Conservation (phyloP, 208 protist genomes). For the Leishmania braziliensis region DNA sequence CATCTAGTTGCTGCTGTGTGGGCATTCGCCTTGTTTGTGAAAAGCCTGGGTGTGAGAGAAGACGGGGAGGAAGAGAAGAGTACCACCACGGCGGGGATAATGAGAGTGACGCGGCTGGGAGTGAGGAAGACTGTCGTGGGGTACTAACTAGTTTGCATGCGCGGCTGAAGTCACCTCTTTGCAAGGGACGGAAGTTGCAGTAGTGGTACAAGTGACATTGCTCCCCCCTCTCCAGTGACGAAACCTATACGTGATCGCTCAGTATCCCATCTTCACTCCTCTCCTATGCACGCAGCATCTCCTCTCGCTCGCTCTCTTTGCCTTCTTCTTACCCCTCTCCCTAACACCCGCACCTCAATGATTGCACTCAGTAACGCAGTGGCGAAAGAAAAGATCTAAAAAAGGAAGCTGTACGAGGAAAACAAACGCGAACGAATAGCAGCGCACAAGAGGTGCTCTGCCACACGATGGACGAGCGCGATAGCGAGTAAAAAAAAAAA, state of each 20-base stretch:
- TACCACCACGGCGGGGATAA: neutral
- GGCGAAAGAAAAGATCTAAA: neutral
- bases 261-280: neutral
- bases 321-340: no score
- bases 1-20: no score
- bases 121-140: neutral
- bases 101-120: neutral
- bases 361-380: neutral
- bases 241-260: neutral
- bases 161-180: neutral
- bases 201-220: neutral
- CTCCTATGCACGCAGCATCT: no score
- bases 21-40: neutral
- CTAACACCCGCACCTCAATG: neutral
- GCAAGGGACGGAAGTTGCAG: neutral
- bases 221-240: neutral
- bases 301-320: no score
- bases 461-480: neutral
- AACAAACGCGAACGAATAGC: neutral
- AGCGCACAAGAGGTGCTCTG: neutral
- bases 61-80: neutral
- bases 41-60: neutral
- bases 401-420: neutral
- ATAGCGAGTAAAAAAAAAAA: neutral
- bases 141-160: neutral